Conservation (phyloP, 225 moss, liverwort and hornwort genomes). For the Polytrichum commune region DNA sequence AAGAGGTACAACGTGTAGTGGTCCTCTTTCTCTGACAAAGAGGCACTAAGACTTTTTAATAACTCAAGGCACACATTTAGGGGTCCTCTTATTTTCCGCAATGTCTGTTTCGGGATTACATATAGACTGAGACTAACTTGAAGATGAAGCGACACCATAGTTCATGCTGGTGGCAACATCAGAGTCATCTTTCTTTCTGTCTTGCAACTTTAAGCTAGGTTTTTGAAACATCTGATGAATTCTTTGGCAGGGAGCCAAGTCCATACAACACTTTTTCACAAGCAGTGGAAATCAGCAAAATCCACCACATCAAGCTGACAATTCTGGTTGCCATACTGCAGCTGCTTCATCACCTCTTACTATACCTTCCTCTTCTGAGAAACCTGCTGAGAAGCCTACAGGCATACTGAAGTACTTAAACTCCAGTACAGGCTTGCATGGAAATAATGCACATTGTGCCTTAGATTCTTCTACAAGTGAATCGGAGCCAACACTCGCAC, state of each 20-base stretch:
- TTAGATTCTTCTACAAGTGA: not conserved
- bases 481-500: slow-evolving; percentile 2
- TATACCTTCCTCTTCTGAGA: slow-evolving; percentile 18
- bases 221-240: not conserved
- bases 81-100: too few relatives aligned
- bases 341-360: slow-evolving; percentile 5
- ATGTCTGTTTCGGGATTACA: too few relatives aligned
- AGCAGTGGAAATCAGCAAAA: slow-evolving; percentile 13
- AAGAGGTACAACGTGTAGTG: too few relatives aligned
- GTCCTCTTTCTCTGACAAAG: too few relatives aligned
- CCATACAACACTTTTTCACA: slow-evolving; percentile 82
- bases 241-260: slow-evolving; percentile 61
- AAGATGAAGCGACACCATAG: too few relatives aligned
- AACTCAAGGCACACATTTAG: too few relatives aligned
- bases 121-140: too few relatives aligned
- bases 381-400: slow-evolving; percentile 31
- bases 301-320: slow-evolving; percentile 17
- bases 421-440: slow-evolving; percentile 12
- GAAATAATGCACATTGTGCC: not conserved
- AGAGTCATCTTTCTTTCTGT: not conserved
- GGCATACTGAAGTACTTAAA: slow-evolving; percentile 63
- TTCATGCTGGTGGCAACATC: too few relatives aligned
- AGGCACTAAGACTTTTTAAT: too few relatives aligned
- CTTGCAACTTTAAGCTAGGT: not conserved
- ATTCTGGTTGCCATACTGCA: slow-evolving; percentile 14